Evolutionary conservation across 208 protist genomes (phyloP), one percentile per base, ranked within the genome.

Genomic region (Trypanosoma rangeli): DNA sequence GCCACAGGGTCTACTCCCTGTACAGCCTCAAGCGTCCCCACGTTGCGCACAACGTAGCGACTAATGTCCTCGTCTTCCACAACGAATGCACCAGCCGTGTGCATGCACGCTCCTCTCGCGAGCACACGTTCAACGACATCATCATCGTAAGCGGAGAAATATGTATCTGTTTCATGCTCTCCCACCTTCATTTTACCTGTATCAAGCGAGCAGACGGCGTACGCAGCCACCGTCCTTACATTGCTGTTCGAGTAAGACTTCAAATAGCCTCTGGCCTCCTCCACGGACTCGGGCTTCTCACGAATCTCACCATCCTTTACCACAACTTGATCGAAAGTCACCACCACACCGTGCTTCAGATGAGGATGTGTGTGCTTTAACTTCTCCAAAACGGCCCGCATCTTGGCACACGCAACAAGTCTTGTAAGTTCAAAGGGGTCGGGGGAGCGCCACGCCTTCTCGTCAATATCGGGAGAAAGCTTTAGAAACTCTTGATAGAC

Each of bases 311-410:
- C 79, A 31, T 85, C 62, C 68, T 79, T 93, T 58, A 94, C 85
- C 20, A 53, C 69, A 0, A 96, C 91, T 68, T 96, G 91, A 67
- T 96, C 91, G 79, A 92, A 94, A 5, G 89, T 92, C 0, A 96
- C 64, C 3, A 79, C 86, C 15, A 93, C 80, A 42, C 52, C 54
- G 39, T 52, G 8, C 13, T 22, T 18, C 29, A 48, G 35, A 16
- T 63, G n/a, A 72, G 46, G 46, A 37, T 53, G 29, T 55, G 12
- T 78, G 60, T 78, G 75, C 80, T 64, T 90, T 76, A 22, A 65
- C 78, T 37, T 84, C 42, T 50, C 78, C 70, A 50, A 89, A 13
- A 83, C 55, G 29, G 35, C 64, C 26, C 68, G 37, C 73, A 82
- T 70, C 57, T 85, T 85, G 7, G 76, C 72, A n/a, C 73, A 33